A percentile compares a stretch with the other conserved stretches of the same genome.
Conservation (phyloP, 345 rosid species). For the Euphorbia tirucalli region DNA sequence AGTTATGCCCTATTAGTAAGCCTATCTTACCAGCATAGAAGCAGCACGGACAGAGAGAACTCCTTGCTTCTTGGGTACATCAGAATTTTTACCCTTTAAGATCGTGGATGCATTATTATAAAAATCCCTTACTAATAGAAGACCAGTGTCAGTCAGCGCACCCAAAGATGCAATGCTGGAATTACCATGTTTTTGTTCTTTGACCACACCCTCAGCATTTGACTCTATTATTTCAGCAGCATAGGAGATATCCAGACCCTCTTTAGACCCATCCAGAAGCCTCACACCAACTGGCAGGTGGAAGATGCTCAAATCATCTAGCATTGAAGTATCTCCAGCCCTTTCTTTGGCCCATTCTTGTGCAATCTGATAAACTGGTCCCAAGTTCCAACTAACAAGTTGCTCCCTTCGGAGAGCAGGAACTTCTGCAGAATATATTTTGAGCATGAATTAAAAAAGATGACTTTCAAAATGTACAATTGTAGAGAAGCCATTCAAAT, state of each 20-base stretch:
- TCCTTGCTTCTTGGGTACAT: conserved; percentile 63
- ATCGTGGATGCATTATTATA: conserved; percentile 52
- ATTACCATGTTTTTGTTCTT: conserved; percentile 34
- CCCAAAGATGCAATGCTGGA: conserved; percentile 42
- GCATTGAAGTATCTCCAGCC: conserved; percentile 50
- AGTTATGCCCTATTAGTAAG: not conserved
- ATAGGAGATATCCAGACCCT: conserved; percentile 24
- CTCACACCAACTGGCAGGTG: conserved; percentile 87
- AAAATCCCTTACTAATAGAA: conserved; percentile 53
- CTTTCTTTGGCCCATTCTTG: conserved; percentile 68
- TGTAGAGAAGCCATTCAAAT: conserved; percentile 13
- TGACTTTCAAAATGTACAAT: conserved; percentile 7
- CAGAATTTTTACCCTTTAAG: conserved; percentile 55
- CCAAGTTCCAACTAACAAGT: conserved; percentile 58
- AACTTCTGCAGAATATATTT: conserved; percentile 42
- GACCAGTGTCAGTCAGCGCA: conserved; percentile 41
- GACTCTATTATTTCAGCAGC: conserved; percentile 28
- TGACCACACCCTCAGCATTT: conserved; percentile 39
- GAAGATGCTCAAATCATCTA: conserved; percentile 57
- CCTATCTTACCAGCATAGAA: conserved; percentile 77
- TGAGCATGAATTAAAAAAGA: conserved; percentile 11
- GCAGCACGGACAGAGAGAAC: conserved; percentile 84
- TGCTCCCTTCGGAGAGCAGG: conserved; percentile 63
- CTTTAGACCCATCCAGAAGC: conserved; percentile 47
- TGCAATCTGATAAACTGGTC: conserved; percentile 64